Percentiles rank a stretch among this genome's conserved stretches.
Evolutionary conservation across 805 yeast genomes (phyloP).

Genomic region (Candida silvicultrix): DNA sequence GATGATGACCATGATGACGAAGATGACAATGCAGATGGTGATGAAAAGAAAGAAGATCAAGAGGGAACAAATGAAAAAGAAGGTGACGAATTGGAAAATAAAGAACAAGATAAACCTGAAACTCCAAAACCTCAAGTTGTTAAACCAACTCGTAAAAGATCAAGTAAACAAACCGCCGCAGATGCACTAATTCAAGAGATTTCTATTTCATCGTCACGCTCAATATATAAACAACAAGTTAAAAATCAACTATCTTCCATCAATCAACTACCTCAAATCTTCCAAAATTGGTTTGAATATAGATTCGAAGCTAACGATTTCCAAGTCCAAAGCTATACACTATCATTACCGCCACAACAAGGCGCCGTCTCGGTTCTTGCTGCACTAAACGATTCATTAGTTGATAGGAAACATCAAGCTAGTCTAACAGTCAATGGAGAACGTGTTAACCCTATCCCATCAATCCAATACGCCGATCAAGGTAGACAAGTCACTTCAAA

Average conservation of each 20-base stretch:
- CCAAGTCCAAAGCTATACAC: slow-evolving; percentile 32
- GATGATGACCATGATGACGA: not conserved
- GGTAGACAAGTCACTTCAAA: slow-evolving; percentile 24
- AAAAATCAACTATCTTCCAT: slow-evolving; percentile 10
- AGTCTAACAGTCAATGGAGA: slow-evolving; percentile 39
- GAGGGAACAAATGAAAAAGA: too few species aligned
- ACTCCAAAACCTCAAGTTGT: slow-evolving; percentile 2
- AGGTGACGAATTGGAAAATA: too few species aligned
- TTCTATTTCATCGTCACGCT: slow-evolving; percentile 23
- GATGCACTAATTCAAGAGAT: slow-evolving; percentile 24
- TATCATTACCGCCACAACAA: slow-evolving; percentile 41
- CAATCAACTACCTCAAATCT: slow-evolving; percentile 15
- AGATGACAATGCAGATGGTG: too few species aligned
- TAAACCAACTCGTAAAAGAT: slow-evolving; percentile 4
- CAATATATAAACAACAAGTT: slow-evolving; percentile 22
- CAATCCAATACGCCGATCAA: slow-evolving; percentile 30
- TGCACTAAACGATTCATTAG: slow-evolving; percentile 34
- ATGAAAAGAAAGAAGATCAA: too few species aligned
- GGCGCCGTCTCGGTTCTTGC: slow-evolving; percentile 40
- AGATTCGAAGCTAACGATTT: slow-evolving; percentile 29
- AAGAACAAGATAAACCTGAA: slow-evolving; percentile 1
- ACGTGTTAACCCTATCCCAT: slow-evolving; percentile 35
- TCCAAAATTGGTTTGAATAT: slow-evolving; percentile 30
- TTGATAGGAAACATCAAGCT: slow-evolving; percentile 31
- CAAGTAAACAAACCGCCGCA: slow-evolving; percentile 4